Evolutionary conservation across 2,329 filamentous ascomycete genomes (phyloP).

Genomic region (Tolypocladium paradoxum): DNA sequence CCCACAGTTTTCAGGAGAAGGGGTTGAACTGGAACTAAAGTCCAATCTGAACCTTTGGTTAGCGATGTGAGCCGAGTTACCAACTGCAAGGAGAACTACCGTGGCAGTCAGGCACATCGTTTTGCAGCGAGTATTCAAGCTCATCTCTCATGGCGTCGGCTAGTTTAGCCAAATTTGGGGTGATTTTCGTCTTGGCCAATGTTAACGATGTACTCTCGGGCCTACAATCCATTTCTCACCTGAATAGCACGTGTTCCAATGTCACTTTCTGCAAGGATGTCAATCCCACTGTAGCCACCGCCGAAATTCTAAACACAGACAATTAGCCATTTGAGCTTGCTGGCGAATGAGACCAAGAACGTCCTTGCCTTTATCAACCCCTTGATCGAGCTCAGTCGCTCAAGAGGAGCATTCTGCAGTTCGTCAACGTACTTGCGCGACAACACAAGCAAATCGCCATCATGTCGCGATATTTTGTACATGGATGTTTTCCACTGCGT

Average conservation of each 20-base stretch:
- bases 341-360: neutral
- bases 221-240: neutral
- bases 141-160: constrained; percentile 5
- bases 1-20: constrained; percentile 1
- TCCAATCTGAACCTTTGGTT: constrained; percentile 2
- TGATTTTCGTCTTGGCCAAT: constrained; percentile 2
- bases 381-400: constrained; percentile 4
- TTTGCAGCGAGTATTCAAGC: constrained; percentile 1
- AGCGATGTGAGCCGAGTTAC: neutral
- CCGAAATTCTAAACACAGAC: constrained; percentile 4
- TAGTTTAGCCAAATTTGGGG: constrained; percentile 3
- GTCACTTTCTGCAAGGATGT: constrained; percentile 2
- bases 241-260: constrained; percentile 5
- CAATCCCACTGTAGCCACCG: constrained; percentile 5
- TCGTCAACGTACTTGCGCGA: constrained; percentile 5
- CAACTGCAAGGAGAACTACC: neutral
- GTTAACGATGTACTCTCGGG: neutral
- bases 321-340: neutral
- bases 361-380: constrained; percentile 3
- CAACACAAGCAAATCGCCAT: constrained; percentile 4
- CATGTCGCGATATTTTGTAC: constrained; percentile 4
- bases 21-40: constrained; percentile 1
- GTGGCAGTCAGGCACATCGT: constrained; percentile 2
- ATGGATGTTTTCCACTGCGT: constrained; percentile 4
- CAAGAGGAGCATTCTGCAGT: constrained; percentile 3